phyloP scores from a whole-genome alignment of 768 basidiomycete genomes.

The Hirschioporus abietinus region DNA sequence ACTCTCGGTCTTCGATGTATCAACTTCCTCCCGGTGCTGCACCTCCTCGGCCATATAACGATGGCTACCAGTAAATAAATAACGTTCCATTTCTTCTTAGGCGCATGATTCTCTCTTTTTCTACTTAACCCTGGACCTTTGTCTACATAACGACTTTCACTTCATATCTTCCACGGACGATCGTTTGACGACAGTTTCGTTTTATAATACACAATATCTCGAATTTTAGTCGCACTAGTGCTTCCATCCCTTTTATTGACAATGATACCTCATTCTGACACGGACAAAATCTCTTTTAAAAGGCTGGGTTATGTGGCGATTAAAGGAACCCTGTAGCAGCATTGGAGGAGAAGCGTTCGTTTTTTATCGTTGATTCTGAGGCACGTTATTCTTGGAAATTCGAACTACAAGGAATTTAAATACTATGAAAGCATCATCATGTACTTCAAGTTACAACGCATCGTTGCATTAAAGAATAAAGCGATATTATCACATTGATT shows the following conservation, averaged over 20 bases:
- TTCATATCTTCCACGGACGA: neutral
- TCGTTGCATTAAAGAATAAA: no score
- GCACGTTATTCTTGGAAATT: neutral
- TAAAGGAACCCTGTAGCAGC: neutral
- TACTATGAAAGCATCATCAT: no score
- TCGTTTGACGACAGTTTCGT: neutral
- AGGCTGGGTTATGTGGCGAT: neutral
- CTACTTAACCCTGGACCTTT: neutral
- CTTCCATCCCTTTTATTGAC: neutral
- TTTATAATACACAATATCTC: neutral
- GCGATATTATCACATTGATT: no score
- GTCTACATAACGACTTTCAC: neutral
- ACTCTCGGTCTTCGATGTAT: constrained; percentile 50
- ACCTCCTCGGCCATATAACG: constrained; percentile 39
- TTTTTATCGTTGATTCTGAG: neutral
- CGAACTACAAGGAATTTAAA: neutral
- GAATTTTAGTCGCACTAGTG: neutral
- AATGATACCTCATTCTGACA: neutral
- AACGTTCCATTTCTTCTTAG: neutral
- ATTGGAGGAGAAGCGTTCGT: neutral
- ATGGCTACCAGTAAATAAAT: neutral
- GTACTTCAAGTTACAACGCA: no score
- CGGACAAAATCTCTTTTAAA: neutral
- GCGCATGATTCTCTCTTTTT: neutral
- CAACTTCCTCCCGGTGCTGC: constrained; percentile 74